Conservation (phyloP, 2,329 filamentous ascomycete species). For the Hypoxylon sp. region DNA sequence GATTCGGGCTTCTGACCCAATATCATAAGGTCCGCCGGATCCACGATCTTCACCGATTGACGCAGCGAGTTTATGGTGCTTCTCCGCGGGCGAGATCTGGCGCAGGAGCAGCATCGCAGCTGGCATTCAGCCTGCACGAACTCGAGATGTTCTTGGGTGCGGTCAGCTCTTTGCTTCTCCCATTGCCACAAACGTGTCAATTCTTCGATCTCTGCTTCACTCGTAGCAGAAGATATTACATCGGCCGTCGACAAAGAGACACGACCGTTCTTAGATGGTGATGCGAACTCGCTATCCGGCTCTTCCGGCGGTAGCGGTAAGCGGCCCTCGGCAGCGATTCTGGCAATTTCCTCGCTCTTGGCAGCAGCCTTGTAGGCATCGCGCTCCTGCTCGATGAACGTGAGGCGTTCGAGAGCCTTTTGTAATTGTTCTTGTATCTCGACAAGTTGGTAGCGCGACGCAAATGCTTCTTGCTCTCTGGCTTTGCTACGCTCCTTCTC, state of each 20-base stretch:
- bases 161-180: slow-evolving; percentile 74
- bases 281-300: slow-evolving; percentile 73
- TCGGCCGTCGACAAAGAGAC: slow-evolving; percentile 65
- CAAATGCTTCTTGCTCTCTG: slow-evolving; percentile 78
- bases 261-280: slow-evolving; percentile 71
- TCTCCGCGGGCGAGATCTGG: slow-evolving; percentile 56
- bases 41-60: slow-evolving; percentile 57
- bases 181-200: slow-evolving; percentile 67
- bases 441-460: slow-evolving; percentile 75
- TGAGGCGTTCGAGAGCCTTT: slow-evolving; percentile 73
- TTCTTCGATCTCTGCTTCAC: slow-evolving; percentile 72
- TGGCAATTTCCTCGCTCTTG: slow-evolving; percentile 79
- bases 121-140: slow-evolving; percentile 83
- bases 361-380: slow-evolving; percentile 80
- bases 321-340: slow-evolving; percentile 79
- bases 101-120: slow-evolving; percentile 76
- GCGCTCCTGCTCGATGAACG: slow-evolving; percentile 79
- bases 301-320: slow-evolving; percentile 73
- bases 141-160: slow-evolving; percentile 80
- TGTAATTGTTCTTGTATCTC: slow-evolving; percentile 77
- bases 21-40: slow-evolving; percentile 61
- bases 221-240: slow-evolving; percentile 68
- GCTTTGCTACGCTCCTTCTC: slow-evolving; percentile 74
- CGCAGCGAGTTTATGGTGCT: slow-evolving; percentile 54
- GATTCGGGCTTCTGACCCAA: slow-evolving; percentile 56